Conservation (phyloP, 129 eudicot species). For the Flaveria sonorensis region DNA sequence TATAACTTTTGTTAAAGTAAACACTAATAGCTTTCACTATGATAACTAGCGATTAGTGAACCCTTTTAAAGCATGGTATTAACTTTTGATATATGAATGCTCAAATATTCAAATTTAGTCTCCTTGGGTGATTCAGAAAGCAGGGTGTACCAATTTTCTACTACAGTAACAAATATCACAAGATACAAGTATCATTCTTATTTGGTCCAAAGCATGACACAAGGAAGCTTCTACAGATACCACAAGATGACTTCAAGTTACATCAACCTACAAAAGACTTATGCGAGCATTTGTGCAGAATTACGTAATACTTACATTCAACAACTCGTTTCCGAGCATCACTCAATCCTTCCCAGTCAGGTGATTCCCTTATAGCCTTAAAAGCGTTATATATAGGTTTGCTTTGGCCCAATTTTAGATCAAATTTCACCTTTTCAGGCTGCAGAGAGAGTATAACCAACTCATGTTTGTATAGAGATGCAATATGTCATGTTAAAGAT, state of each 20-base stretch:
- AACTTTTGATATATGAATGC: neutral
- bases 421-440: conserved; percentile 96
- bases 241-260: conserved; percentile 7
- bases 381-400: conserved; percentile 92
- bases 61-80: neutral
- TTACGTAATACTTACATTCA: conserved; percentile 55
- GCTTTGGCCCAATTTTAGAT: conserved; percentile 84
- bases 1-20: neutral
- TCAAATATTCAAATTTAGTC: neutral
- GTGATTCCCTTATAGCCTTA: conserved; percentile 76
- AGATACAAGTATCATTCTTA: neutral
- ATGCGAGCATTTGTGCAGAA: neutral
- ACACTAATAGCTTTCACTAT: neutral
- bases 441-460: conserved; percentile 38
- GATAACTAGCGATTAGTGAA: neutral
- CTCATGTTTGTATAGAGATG: neutral
- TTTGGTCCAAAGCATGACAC: neutral
- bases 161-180: neutral
- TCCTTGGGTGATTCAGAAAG: neutral
- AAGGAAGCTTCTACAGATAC: neutral
- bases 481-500: neutral
- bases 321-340: conserved; percentile 93
- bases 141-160: neutral
- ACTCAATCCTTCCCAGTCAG: conserved; percentile 73
- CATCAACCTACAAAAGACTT: neutral